Percentiles rank a stretch among this genome's conserved stretches.
Evolutionary conservation across 2,329 filamentous ascomycete genomes (phyloP).

Genomic region (Diaporthe caulivora): DNA sequence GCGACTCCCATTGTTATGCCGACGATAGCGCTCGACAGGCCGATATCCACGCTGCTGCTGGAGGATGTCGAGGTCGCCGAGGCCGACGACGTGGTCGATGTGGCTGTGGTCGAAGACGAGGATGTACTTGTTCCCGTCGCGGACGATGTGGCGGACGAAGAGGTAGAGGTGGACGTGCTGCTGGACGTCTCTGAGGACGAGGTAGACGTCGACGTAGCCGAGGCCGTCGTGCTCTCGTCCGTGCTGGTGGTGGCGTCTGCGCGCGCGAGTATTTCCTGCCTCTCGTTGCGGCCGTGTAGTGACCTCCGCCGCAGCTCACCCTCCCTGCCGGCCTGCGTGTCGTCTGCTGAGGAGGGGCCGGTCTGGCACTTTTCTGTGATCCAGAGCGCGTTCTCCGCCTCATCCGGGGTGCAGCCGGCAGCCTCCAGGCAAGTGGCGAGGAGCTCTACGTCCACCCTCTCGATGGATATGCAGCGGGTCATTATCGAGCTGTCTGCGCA

Average conservation of each 20-base stretch:
- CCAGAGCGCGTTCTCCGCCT: conserved; percentile 6
- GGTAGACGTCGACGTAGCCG: not conserved
- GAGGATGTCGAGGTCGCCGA: not conserved
- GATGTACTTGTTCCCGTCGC: not conserved
- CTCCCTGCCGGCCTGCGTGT: not conserved
- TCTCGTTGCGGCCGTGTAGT: not conserved
- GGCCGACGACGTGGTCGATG: not conserved
- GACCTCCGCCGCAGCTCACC: conserved; percentile 13
- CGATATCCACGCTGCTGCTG: not conserved
- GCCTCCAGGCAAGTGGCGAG: not conserved
- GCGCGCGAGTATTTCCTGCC: not conserved
- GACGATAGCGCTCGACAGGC: conserved; percentile 7
- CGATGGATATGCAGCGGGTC: not conserved
- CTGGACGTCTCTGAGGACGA: not conserved
- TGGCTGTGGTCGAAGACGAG: not conserved
- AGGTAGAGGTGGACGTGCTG: not conserved
- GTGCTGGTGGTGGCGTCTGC: not conserved
- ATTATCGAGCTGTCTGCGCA: not conserved
- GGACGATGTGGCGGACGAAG: not conserved
- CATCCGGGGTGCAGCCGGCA: not conserved
- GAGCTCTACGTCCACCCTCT: not conserved
- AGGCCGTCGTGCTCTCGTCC: conserved; percentile 1
- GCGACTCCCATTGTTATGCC: not conserved
- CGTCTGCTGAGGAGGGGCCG: not conserved
- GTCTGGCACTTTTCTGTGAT: conserved; percentile 14